Base-by-base conservation (phyloP, 2,329 filamentous ascomycete genomes). In the Nemania sp. region DNA sequence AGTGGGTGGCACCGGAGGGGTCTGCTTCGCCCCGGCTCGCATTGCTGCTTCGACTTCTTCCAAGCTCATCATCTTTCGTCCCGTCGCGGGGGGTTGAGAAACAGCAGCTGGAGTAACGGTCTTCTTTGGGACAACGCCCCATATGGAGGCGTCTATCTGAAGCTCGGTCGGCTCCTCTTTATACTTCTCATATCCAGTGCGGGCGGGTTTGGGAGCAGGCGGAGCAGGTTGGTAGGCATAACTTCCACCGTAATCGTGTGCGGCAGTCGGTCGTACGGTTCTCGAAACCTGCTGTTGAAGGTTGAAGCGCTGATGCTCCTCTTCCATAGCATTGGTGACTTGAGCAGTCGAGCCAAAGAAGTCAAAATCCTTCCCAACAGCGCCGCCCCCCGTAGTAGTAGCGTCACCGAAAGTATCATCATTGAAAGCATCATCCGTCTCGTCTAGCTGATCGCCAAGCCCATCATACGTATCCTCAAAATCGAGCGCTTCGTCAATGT, bases 381-480 rank as follows among this genome's bases (percentile, higher is more conserved):
- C 84, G 32, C 84, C 80, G 43, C 79, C 72, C 20, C 79, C 77
- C 20, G 79, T 82, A 41, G 80, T 82, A 64, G 78, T 78, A 66
- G 84, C 86, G 65, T 80, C 81, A 67, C 81, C 93, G 78, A 99
- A 99, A 1, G 96, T 99, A 78, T 98, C 96, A 75, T 98, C 93
- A 80, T 99, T 99, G 86, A 98, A 93, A 58, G 88, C 93, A 84
- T 99, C 96, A 76, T 95, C 93, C 22, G 92, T 91, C 79, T 99
- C 95, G 76, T 97, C 91, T 41, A 99, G 90, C 79, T 92, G 90
- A 77, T 97, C 92, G 64, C 94, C 96, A 47, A 99, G 85, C 20
- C 95, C 95, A 80, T 99, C 96, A 79, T 98, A 98, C 43, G 95
- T 98, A 78, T 99, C 94, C 75, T 99, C 96, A 74, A 98, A 99